A percentile compares a stretch with the other conserved stretches of the same genome.
phyloP scores from a whole-genome alignment of 805 yeast species.

The Metschnikowia noctiluminum region DNA sequence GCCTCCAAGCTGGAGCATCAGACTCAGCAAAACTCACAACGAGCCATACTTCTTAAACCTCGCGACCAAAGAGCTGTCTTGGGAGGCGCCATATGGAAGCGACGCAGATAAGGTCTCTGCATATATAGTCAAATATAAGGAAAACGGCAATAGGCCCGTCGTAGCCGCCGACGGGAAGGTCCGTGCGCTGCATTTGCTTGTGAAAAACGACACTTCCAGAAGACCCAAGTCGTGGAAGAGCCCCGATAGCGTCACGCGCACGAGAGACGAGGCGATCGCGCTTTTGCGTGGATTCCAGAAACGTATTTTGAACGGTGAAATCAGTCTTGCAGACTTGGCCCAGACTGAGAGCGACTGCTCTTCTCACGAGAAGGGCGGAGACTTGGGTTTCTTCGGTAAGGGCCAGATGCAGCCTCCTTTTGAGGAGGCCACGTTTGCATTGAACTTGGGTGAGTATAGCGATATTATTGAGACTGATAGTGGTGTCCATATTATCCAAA shows the following conservation, averaged over 20 bases:
- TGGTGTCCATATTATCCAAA: slow-evolving; percentile 84
- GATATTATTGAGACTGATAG: slow-evolving; percentile 84
- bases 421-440: slow-evolving; percentile 79
- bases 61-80: slow-evolving; percentile 66
- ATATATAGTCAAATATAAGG: slow-evolving; percentile 47
- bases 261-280: slow-evolving; percentile 80
- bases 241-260: slow-evolving; percentile 63
- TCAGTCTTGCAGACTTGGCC: slow-evolving; percentile 69
- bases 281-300: slow-evolving; percentile 56
- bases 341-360: slow-evolving; percentile 83
- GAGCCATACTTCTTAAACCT: slow-evolving; percentile 81
- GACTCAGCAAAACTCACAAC: slow-evolving; percentile 73
- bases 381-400: slow-evolving; percentile 80
- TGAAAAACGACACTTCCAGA: slow-evolving; percentile 80
- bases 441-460: slow-evolving; percentile 80
- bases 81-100: slow-evolving; percentile 91
- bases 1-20: slow-evolving; percentile 81
- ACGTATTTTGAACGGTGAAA: slow-evolving; percentile 60
- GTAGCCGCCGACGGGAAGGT: slow-evolving; percentile 51
- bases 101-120: slow-evolving; percentile 55
- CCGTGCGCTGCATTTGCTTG: slow-evolving; percentile 74
- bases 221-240: slow-evolving; percentile 92
- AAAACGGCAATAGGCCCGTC: slow-evolving; percentile 29
- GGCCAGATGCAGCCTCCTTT: slow-evolving; percentile 96
- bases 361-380: slow-evolving; percentile 85